Evolutionary conservation across 768 basidiomycete species (phyloP), one percentile per base, ranked within the genome.

Genomic region (Boletus subcaerulescens): DNA sequence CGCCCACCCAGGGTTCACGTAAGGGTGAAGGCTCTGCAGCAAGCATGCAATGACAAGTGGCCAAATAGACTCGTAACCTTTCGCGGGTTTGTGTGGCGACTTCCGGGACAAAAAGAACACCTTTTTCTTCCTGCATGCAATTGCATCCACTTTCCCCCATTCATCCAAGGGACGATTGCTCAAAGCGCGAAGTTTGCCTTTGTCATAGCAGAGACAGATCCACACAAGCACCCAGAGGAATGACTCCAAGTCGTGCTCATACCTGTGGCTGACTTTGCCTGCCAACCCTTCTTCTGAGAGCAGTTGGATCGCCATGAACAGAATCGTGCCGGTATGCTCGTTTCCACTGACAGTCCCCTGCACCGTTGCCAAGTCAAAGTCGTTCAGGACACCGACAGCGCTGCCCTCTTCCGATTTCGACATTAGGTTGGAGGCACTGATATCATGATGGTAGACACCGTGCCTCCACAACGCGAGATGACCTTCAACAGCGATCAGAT

Each of bases 381-480:
- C 1, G 24, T 26, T 26, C 24, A 26, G 24, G 5, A 26, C 24
- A 3, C 24, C 5, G 24, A 26, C 24, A 26, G 24, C 7, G 24
- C 24, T 1, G 5, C 24, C 24, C 24, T 26, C 24, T 26, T 5
- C 24, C 5, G 26, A 24, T 24, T 4, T 24, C 24, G 24, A 45
- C 40, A 50, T 55, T 32, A 59, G 43, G 26, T 57, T 49, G 18
- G 55, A 48, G 0, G 55, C 7, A 13, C 26, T 57, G 33, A 59
- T 2, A 3, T 52, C 47, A 2, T 33, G 39, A 11, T 59, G 50
- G 11, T 38, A 8, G 31, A 52, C 32, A 3, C 47, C n/a, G 11
- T 49, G 40, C 48, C 39, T 57, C 55, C 55, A 59, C 3, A 57
- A 26, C 4, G 31, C 47, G 4, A 52, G 35, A n/a, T 57, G 58